These are phyloP conservation scores for Kewa caespitosa DNA, from an alignment of 179 eudicot genomes.

Conservation along the genomic window DNA sequence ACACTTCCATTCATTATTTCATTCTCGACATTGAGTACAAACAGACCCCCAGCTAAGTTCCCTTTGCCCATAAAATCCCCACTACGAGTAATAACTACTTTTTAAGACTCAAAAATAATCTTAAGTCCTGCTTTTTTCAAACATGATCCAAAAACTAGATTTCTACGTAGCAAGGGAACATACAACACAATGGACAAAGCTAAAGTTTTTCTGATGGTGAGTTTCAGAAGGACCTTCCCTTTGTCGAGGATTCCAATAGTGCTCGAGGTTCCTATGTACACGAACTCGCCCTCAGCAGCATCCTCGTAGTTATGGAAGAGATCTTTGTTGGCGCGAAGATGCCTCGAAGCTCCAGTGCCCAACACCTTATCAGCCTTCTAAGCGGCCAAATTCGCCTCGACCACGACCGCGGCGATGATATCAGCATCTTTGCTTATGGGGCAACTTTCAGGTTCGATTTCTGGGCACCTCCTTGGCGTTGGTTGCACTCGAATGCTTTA, in stretches of 20 bases:
- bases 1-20: too few species aligned
- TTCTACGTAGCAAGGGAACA: background rate
- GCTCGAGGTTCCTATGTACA: background rate
- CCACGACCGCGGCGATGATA: background rate
- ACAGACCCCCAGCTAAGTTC: background rate
- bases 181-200: background rate
- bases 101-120: background rate
- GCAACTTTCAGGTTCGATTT: background rate
- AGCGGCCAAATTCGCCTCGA: background rate
- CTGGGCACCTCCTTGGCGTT: background rate
- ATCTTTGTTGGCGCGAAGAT: conserved; percentile 4
- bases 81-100: too few species aligned
- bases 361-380: background rate
- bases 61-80: conserved; percentile 11
- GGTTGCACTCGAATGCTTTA: background rate
- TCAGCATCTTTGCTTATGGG: background rate
- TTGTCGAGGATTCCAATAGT: background rate
- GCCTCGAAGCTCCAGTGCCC: background rate
- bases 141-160: conserved; percentile 4
- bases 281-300: background rate
- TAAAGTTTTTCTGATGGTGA: background rate
- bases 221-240: conserved; percentile 3
- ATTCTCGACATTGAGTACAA: background rate
- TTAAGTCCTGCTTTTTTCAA: background rate
- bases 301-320: background rate